Conservation (phyloP, 768 basidiomycete species). For the Leccinum boreale region DNA sequence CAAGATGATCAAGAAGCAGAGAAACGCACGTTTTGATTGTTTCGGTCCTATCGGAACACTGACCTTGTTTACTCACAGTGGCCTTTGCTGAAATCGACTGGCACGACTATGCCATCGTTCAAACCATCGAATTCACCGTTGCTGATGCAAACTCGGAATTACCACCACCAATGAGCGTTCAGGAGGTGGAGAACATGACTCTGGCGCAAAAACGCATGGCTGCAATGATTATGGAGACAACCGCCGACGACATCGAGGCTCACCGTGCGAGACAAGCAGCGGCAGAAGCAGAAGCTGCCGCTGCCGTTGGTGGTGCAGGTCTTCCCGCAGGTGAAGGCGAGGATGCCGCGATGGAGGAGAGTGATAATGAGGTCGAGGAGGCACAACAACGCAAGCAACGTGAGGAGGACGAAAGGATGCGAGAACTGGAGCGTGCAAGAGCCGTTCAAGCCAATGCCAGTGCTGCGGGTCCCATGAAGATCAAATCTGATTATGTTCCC, state of each 20-base stretch:
- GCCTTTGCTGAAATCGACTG: slow-evolving; percentile 98
- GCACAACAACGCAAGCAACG: slow-evolving; percentile 55
- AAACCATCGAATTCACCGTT: slow-evolving; percentile 95
- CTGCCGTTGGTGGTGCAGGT: slow-evolving; percentile 68
- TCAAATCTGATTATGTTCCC: slow-evolving; percentile 93
- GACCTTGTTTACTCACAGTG: slow-evolving; percentile 39
- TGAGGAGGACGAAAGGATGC: slow-evolving; percentile 65
- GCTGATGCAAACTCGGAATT: slow-evolving; percentile 89
- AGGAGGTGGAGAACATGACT: slow-evolving; percentile 95
- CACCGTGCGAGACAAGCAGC: slow-evolving; percentile 79
- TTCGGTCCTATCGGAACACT: background rate
- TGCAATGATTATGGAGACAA: slow-evolving; percentile 96
- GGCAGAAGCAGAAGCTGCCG: slow-evolving; percentile 80
- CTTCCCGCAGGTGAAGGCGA: slow-evolving; percentile 43
- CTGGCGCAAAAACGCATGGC: slow-evolving; percentile 97
- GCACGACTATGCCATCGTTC: slow-evolving; percentile 98
- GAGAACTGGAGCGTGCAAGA: slow-evolving; percentile 72
- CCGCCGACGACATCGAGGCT: slow-evolving; percentile 82
- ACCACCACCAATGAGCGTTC: slow-evolving; percentile 94
- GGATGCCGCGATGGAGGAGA: slow-evolving; percentile 73
- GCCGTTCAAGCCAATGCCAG: slow-evolving; percentile 80
- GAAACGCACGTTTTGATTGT: slow-evolving; percentile 52
- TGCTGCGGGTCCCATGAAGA: slow-evolving; percentile 83
- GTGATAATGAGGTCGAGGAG: slow-evolving; percentile 79
- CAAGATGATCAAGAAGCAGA: slow-evolving; percentile 93